Evolutionary conservation across 2,329 filamentous ascomycete species (phyloP), one percentile per base, ranked within the genome.

Genomic region (Colletotrichum sp.): DNA sequence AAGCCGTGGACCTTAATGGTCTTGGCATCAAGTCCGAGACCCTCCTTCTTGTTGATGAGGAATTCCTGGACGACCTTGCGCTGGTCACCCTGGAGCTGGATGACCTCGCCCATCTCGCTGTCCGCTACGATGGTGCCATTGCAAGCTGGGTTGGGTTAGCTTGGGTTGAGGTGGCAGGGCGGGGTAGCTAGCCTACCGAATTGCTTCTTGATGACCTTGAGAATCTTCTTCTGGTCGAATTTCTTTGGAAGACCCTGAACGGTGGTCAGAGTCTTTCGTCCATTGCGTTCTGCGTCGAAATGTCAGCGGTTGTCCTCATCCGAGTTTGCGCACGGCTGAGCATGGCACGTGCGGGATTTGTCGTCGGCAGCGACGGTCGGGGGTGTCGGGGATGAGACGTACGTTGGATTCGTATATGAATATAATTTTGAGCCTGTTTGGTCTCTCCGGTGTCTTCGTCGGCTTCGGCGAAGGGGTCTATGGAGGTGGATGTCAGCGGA

Each of bases 391-490:
- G 55, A 13, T 4, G 36, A 71, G 39, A 93, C 94, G 85, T 93
- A 99, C 96, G 97, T 88, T 99, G 97, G 87, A 99, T 99, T 89
- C 97, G 96, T 89, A 99, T 99, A 90, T 99, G 97, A 88, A 99
- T 98, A 88, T 98, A 98, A 89, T 98, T 98, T 90, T 98, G 95
- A 87, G 95, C 93, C 91, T 97, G 95, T 90, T 97, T 97, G 87
- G 93, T 94, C 90, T 98, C 95, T 91, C 96, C 96, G 88, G 94
- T 96, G 88, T 98, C 96, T 94, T 98, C 96, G 95, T 98, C 97
- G 93, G 96, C 97, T 95, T 99, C 97, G 94, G 97, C 97, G 95
- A 99, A 99, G 94, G 97, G 97, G 94, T 99, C 97, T 98, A 85
- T 82, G 36, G 22, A 57, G 19, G 52, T 29, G 55, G 16, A 55